A percentile compares a stretch with the other conserved stretches of the same genome.
These are phyloP conservation scores for Atkinsonella texensis DNA, from an alignment of 2,329 filamentous ascomycete species.

Conservation along the genomic window DNA sequence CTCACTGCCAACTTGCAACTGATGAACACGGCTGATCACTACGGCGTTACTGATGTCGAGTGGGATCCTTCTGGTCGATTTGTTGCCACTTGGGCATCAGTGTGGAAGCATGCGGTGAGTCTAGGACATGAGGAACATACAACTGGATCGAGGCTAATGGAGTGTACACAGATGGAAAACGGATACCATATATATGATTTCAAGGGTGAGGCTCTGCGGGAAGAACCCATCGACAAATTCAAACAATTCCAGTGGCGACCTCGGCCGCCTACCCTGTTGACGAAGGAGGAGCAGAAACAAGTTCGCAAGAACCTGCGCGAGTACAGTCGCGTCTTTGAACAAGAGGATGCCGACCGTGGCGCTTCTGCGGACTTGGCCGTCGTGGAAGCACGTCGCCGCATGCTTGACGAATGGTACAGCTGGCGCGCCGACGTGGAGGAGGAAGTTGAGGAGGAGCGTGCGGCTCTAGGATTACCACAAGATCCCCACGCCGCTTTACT, in stretches of 20 bases:
- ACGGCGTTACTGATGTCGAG: slow-evolving; percentile 93
- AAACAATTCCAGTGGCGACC: slow-evolving; percentile 96
- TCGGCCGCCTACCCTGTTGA: slow-evolving; percentile 77
- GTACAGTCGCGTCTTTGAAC: slow-evolving; percentile 89
- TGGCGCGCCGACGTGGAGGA: slow-evolving; percentile 68
- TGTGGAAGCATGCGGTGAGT: slow-evolving; percentile 91
- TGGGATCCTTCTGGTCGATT: slow-evolving; percentile 97
- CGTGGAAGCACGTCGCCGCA: slow-evolving; percentile 70
- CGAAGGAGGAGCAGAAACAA: slow-evolving; percentile 93
- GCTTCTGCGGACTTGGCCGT: slow-evolving; percentile 90
- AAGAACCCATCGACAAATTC: slow-evolving; percentile 92
- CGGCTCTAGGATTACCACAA: slow-evolving; percentile 51
- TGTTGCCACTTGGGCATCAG: slow-evolving; percentile 82
- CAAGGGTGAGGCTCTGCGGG: slow-evolving; percentile 75
- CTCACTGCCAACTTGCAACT: slow-evolving; percentile 87
- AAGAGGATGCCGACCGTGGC: slow-evolving; percentile 86
- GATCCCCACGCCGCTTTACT: slow-evolving; percentile 52
- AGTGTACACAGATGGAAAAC: slow-evolving; percentile 73
- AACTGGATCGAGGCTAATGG: slow-evolving; percentile 3
- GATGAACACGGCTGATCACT: slow-evolving; percentile 90
- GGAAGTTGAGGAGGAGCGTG: slow-evolving; percentile 61
- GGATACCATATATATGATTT: slow-evolving; percentile 98
- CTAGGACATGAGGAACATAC: not conserved
- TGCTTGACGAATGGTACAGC: slow-evolving; percentile 78
- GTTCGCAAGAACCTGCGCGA: slow-evolving; percentile 97